Percentiles rank a stretch among this genome's conserved stretches.
phyloP scores from a whole-genome alignment of 805 yeast genomes.

The Clavispora vitiphila region DNA sequence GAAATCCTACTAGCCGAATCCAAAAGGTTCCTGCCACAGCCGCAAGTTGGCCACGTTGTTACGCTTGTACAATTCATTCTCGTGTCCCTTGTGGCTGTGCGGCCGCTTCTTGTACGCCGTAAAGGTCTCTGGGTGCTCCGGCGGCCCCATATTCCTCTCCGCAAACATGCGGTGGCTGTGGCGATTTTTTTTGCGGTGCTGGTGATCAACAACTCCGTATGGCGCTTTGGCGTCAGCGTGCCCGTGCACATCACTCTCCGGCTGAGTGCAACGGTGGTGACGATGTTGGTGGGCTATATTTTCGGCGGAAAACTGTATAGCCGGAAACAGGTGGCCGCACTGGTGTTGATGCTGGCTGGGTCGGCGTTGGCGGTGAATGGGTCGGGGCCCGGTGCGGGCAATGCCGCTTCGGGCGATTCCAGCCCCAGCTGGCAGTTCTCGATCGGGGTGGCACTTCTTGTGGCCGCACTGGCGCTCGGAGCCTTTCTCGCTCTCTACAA shows the following conservation, averaged over 20 bases:
- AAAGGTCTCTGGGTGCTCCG: conserved; percentile 25
- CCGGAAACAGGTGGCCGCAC: conserved; percentile 43
- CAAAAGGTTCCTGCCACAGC: neutral
- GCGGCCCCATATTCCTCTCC: conserved; percentile 35
- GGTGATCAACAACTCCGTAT: conserved; percentile 53
- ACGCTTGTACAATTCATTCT: conserved; percentile 57
- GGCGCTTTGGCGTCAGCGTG: conserved; percentile 52
- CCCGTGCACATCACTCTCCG: conserved; percentile 66
- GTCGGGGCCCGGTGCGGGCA: neutral
- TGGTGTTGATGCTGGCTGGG: conserved; percentile 50
- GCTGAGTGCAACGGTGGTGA: conserved; percentile 58
- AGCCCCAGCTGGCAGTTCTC: conserved; percentile 7
- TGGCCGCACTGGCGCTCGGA: conserved; percentile 45
- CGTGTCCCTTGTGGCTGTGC: conserved; percentile 42
- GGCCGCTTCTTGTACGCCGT: conserved; percentile 26
- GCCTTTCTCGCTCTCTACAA: conserved; percentile 56
- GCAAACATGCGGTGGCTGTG: conserved; percentile 43
- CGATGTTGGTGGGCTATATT: conserved; percentile 52
- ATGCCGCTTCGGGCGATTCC: neutral
- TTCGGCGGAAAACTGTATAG: conserved; percentile 43
- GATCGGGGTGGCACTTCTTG: conserved; percentile 38
- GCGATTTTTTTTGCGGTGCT: conserved; percentile 47
- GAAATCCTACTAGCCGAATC: conserved; percentile 43
- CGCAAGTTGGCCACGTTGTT: conserved; percentile 40
- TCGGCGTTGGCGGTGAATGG: conserved; percentile 37